Evolutionary conservation across 495 filamentous ascomycete species (phyloP), one percentile per base, ranked within the genome.

Genomic region (Aspergillus panamensis): DNA sequence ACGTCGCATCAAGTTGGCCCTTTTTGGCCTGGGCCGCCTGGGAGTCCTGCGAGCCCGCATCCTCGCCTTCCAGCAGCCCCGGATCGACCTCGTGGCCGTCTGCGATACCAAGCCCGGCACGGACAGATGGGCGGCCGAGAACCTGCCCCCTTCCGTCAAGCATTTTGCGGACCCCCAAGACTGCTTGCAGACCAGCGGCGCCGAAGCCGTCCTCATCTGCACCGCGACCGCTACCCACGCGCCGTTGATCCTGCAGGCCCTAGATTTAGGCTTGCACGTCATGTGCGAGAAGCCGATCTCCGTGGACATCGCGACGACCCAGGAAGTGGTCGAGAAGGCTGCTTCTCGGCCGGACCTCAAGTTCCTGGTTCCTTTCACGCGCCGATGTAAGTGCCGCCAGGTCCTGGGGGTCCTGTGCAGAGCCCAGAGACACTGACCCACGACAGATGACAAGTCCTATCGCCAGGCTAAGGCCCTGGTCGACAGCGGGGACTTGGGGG

Each of bases 301-400:
- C 13, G 63, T 66, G 47, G 63, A 66, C 39, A 61, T 66, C 12
- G 58, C 51, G 48, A 63, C 63, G 20, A 66, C 63, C 25, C 43
- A 53, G 54, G 63, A 30, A 87, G 72, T 82, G 82, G 37, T 80
- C 81, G 44, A 82, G 77, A 71, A 73, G 60, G 53, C 63, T 89
- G 62, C 80, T 92, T 57, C 79, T 84, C 48, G 84, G 81, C 67
- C 91, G 86, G 88, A 88, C 87, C 71, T 66, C 40, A 66, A 66
- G 51, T 63, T 66, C n/a, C 60, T 53, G 2, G 51, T 53, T 29
- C 51, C 51, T 29, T 53, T 53, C 12, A 29, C 19, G 16, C 51
- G 51, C 10, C 35, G 51, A 53, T 53, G 51, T 53, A 30, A 43
- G 51, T 42, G 16, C 16, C 8, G 5, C 8, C 5, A 3, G 12